phyloP scores from a whole-genome alignment of 23 red algal genomes.

The Gracilaria vermiculophylla region DNA sequence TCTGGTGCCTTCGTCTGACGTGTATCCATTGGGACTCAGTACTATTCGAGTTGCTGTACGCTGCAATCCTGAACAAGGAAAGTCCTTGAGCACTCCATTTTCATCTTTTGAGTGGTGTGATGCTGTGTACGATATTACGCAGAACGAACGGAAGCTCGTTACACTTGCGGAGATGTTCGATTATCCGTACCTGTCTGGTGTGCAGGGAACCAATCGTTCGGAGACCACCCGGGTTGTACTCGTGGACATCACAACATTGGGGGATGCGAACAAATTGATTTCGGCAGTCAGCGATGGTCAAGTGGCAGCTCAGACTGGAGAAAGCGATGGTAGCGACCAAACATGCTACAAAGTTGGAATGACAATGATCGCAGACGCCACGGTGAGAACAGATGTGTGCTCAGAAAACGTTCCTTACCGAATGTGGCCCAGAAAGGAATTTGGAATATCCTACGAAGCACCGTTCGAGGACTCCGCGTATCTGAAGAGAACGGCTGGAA shows the following conservation, averaged over 20 bases:
- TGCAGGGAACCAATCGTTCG: slow-evolving; percentile 54
- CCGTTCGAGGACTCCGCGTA: slow-evolving; percentile 28
- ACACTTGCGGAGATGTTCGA: slow-evolving; percentile 50
- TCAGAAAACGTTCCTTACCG: slow-evolving; percentile 33
- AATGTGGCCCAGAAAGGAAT: slow-evolving; percentile 45
- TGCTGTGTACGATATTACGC: slow-evolving; percentile 18
- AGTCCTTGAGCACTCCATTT: slow-evolving; percentile 25
- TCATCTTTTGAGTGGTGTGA: slow-evolving; percentile 57
- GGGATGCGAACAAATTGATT: slow-evolving; percentile 19
- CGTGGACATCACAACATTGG: slow-evolving; percentile 42
- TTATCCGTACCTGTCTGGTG: slow-evolving; percentile 49
- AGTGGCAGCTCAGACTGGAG: slow-evolving; percentile 24
- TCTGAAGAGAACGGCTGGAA: slow-evolving; percentile 33
- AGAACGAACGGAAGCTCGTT: slow-evolving; percentile 22
- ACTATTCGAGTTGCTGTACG: slow-evolving; percentile 40
- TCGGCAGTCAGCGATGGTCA: slow-evolving; percentile 23
- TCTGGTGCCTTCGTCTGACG: not conserved
- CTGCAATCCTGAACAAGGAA: slow-evolving; percentile 51
- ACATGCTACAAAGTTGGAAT: slow-evolving; percentile 55
- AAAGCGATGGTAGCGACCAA: not conserved
- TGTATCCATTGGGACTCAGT: slow-evolving; percentile 34
- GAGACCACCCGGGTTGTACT: slow-evolving; percentile 39
- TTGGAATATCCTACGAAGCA: not conserved
- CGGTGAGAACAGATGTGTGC: slow-evolving; percentile 1
- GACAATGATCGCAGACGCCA: not conserved